Evolutionary conservation across 371 early-diverging fungal genomes (phyloP).

Genomic region (Mucor ambiguus): DNA sequence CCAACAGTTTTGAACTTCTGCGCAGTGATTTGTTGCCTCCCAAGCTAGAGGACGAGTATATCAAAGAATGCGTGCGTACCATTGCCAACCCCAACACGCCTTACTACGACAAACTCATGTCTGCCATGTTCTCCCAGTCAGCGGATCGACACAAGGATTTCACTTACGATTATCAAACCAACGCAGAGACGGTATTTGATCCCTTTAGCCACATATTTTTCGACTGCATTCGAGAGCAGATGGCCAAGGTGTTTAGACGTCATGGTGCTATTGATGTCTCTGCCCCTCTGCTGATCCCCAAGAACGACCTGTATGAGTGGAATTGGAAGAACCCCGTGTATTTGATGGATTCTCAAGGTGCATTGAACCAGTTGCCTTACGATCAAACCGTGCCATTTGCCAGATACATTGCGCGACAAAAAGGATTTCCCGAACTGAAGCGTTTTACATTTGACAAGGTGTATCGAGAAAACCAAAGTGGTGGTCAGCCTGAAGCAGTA

Average conservation of each 20-base stretch:
- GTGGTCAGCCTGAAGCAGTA: conserved; percentile 82
- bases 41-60: conserved; percentile 89
- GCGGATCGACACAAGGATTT: conserved; percentile 87
- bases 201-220: conserved; percentile 67
- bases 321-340: conserved; percentile 74
- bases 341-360: conserved; percentile 82
- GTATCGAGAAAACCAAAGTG: conserved; percentile 74
- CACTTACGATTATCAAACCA: conserved; percentile 85
- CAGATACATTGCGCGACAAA: conserved; percentile 76
- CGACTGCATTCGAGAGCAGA: conserved; percentile 72
- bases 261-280: conserved; percentile 90
- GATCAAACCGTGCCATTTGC: conserved; percentile 95
- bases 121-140: conserved; percentile 78
- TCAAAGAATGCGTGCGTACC: conserved; percentile 88
- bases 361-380: conserved; percentile 85
- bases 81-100: conserved; percentile 90
- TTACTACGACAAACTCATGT: conserved; percentile 83
- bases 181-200: conserved; percentile 53
- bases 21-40: conserved; percentile 81
- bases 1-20: conserved; percentile 83
- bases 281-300: conserved; percentile 87
- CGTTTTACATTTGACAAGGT: conserved; percentile 87
- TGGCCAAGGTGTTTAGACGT: conserved; percentile 79
- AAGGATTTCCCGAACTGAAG: conserved; percentile 73
- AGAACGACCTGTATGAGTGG: conserved; percentile 69